Conservation (phyloP, 345 rosid species). For the Firmiana major region DNA sequence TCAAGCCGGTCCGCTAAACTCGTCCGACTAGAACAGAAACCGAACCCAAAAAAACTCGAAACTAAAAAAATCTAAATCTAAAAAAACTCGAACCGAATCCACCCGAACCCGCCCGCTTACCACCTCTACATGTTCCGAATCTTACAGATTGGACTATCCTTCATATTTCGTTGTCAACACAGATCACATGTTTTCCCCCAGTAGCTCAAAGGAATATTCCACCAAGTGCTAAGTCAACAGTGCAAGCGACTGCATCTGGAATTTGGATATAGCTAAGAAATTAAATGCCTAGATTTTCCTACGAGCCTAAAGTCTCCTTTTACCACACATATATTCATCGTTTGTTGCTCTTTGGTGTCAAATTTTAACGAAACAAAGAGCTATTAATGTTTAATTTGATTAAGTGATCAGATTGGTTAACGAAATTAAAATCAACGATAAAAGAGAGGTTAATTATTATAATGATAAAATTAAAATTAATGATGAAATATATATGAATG, state of each 20-base stretch:
- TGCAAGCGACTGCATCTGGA: not conserved
- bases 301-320: not conserved
- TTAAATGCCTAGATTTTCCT: not conserved
- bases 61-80: no score
- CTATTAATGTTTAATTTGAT: no score
- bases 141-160: not conserved
- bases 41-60: no score
- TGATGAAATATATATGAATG: no score
- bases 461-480: no score
- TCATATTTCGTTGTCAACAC: not conserved
- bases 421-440: no score
- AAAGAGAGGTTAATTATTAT: no score
- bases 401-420: no score
- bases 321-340: not conserved
- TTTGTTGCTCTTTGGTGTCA: not conserved
- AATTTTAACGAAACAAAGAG: not conserved
- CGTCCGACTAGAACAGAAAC: no score
- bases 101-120: no score
- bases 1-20: no score
- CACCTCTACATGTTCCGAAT: not conserved
- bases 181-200: not conserved
- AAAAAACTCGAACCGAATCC: no score
- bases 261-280: not conserved
- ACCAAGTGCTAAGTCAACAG: not conserved
- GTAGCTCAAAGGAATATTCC: slow-evolving; percentile 1